Evolutionary conservation across 2,329 filamentous ascomycete species (phyloP).

Genomic region (Geoglossum cookeanum): DNA sequence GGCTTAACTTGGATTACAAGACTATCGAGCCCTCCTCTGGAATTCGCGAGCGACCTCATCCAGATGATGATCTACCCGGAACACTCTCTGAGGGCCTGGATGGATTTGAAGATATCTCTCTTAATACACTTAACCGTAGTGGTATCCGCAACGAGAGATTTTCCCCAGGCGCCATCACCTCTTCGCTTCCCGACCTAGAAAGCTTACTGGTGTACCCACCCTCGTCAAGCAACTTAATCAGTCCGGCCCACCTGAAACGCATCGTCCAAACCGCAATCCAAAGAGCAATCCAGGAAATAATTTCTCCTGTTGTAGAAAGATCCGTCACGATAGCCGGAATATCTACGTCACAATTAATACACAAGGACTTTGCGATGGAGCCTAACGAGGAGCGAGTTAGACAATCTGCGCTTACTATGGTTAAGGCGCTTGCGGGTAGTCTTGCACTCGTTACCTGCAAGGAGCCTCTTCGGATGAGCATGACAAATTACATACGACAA

Average conservation of each 20-base stretch:
- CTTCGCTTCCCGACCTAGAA: conserved; percentile 67
- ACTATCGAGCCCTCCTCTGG: conserved; percentile 72
- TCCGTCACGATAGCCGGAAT: conserved; percentile 97
- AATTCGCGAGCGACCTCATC: conserved; percentile 58
- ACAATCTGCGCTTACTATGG: conserved; percentile 78
- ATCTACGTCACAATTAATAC: conserved; percentile 83
- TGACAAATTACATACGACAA: conserved; percentile 83
- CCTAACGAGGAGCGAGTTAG: conserved; percentile 73
- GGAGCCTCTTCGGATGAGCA: conserved; percentile 86
- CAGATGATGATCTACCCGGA: conserved; percentile 33
- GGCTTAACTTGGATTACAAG: conserved; percentile 79
- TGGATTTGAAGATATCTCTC: conserved; percentile 61
- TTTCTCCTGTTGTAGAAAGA: conserved; percentile 88
- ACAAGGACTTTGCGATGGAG: conserved; percentile 92
- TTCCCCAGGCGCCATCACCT: conserved; percentile 57
- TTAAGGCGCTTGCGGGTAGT: conserved; percentile 83
- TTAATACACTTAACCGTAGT: conserved; percentile 50
- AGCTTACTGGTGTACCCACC: conserved; percentile 62
- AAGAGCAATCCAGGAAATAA: conserved; percentile 85
- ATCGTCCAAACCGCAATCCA: conserved; percentile 78
- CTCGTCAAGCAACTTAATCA: conserved; percentile 57
- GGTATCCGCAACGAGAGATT: conserved; percentile 51
- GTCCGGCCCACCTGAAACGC: conserved; percentile 41
- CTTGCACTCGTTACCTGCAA: conserved; percentile 96
- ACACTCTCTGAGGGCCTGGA: conserved; percentile 53